Percentiles rank a stretch among this genome's conserved stretches.
These are phyloP conservation scores for Trypanosoma congolense DNA, from an alignment of 208 protist genomes.

Conservation along the genomic window DNA sequence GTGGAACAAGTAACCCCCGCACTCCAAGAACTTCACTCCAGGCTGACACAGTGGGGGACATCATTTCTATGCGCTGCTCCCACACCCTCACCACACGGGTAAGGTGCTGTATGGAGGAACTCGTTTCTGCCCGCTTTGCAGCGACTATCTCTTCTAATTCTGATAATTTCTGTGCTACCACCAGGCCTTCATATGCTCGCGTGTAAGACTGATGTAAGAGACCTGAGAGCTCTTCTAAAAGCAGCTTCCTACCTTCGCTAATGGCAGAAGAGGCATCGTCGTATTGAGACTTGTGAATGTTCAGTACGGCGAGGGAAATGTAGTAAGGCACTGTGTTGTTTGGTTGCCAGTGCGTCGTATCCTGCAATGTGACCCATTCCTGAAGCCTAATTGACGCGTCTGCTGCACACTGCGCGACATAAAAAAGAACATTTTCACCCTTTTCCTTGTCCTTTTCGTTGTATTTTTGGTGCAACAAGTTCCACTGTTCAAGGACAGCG, in stretches of 20 bases:
- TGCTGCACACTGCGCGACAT: conserved; percentile 77
- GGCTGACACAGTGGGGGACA: conserved; percentile 88
- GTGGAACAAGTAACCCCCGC: conserved; percentile 89
- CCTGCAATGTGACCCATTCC: conserved; percentile 57
- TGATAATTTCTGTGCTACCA: conserved; percentile 95
- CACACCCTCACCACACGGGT: conserved; percentile 87
- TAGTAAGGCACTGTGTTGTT: conserved; percentile 56
- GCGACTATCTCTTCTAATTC: conserved; percentile 98
- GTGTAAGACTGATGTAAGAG: conserved; percentile 84
- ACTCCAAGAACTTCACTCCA: conserved; percentile 97
- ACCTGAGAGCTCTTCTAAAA: conserved; percentile 68
- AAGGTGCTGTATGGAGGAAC: conserved; percentile 57
- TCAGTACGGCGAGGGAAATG: conserved; percentile 51
- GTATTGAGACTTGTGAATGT: conserved; percentile 54
- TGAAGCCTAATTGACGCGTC: conserved; percentile 80
- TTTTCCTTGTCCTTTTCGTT: conserved; percentile 26
- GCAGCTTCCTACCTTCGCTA: conserved; percentile 49
- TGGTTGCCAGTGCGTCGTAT: conserved; percentile 52
- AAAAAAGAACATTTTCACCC: conserved; percentile 54
- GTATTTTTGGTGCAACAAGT: conserved; percentile 25
- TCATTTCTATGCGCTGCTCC: conserved; percentile 88
- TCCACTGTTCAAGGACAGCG: conserved; percentile 65
- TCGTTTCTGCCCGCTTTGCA: conserved; percentile 64
- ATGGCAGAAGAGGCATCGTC: conserved; percentile 46
- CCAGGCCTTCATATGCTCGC: conserved; percentile 91